Percentiles rank a stretch among this genome's conserved stretches.
phyloP scores from a whole-genome alignment of 306 rosid genomes.

The Vicia sativa region DNA sequence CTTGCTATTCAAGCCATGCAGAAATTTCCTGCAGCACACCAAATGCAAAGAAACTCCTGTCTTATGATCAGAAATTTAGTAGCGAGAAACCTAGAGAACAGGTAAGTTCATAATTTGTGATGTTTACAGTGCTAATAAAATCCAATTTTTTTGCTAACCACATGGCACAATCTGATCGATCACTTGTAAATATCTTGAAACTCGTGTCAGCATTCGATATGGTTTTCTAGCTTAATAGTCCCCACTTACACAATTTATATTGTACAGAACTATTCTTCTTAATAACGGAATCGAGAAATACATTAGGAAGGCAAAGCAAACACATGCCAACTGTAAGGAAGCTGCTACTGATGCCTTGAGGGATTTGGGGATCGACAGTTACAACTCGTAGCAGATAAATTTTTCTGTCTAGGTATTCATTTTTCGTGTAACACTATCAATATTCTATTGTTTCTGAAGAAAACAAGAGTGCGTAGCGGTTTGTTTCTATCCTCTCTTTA shows the following conservation, averaged over 20 bases:
- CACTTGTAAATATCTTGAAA: background rate
- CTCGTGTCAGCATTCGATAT: background rate
- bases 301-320: conserved; percentile 80
- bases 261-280: conserved; percentile 70
- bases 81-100: conserved; percentile 80
- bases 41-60: conserved; percentile 82
- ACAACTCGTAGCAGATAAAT: conserved; percentile 52
- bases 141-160: background rate
- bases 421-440: background rate
- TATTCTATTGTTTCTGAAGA: too few species aligned
- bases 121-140: background rate
- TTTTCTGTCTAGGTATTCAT: conserved; percentile 19
- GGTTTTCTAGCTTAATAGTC: conserved; percentile 3
- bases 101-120: conserved; percentile 48
- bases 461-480: background rate
- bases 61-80: conserved; percentile 91
- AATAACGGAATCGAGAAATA: conserved; percentile 72
- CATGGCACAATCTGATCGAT: background rate
- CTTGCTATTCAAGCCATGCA: conserved; percentile 90
- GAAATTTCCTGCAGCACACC: conserved; percentile 76
- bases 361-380: conserved; percentile 83
- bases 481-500: conserved; percentile 13
- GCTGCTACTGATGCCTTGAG: conserved; percentile 92
- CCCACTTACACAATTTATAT: conserved; percentile 24
- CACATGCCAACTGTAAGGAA: conserved; percentile 71